Percentiles rank a stretch among this genome's conserved stretches.
Evolutionary conservation across 768 basidiomycete species (phyloP).

Genomic region (Daedaleopsis sinensis): DNA sequence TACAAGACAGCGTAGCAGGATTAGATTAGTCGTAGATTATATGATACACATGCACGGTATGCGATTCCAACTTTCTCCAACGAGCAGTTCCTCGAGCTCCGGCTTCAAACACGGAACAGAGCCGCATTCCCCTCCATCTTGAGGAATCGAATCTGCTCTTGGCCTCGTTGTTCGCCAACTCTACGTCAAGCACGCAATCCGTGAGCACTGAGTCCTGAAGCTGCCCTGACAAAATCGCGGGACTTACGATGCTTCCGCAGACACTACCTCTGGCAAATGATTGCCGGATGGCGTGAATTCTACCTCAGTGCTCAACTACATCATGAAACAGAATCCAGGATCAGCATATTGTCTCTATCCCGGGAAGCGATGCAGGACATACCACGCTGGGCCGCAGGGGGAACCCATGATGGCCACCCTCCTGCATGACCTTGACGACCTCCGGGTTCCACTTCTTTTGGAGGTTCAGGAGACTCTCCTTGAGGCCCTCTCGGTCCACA

Average conservation of each 20-base stretch:
- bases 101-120: slow-evolving; percentile 9
- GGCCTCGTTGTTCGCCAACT: slow-evolving; percentile 8
- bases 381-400: slow-evolving; percentile 3
- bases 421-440: slow-evolving; percentile 15
- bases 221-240: not conserved
- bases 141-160: slow-evolving; percentile 13
- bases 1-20: too few relatives aligned
- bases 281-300: slow-evolving; percentile 15
- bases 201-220: not conserved
- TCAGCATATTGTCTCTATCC: not conserved
- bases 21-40: too few relatives aligned
- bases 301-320: slow-evolving; percentile 13
- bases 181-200: not conserved
- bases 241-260: slow-evolving; percentile 18
- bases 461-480: slow-evolving; percentile 21
- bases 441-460: slow-evolving; percentile 25
- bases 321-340: not conserved
- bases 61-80: not conserved
- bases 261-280: slow-evolving; percentile 13
- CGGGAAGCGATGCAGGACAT: not conserved
- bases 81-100: not conserved
- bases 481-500: slow-evolving; percentile 26
- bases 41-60: too few relatives aligned
- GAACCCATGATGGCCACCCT: slow-evolving; percentile 4
- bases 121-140: slow-evolving; percentile 18